These are phyloP conservation scores for Acanthamoeba sp. DNA, from an alignment of 208 protist genomes.

Conservation along the genomic window DNA sequence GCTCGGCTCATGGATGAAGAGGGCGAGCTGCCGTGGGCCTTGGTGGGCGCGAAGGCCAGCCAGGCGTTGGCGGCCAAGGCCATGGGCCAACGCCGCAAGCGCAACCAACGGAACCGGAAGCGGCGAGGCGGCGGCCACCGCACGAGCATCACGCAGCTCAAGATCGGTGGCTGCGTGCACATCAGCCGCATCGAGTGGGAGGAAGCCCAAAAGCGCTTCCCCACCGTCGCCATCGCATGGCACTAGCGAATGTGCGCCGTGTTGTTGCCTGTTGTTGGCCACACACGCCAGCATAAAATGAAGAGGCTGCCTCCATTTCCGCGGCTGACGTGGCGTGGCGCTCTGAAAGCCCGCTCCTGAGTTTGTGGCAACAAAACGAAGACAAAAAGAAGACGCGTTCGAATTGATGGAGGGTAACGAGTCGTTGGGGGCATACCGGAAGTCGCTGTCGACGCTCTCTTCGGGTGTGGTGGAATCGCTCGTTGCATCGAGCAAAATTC, in stretches of 20 bases:
- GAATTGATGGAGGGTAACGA: not conserved
- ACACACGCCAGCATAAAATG: no score
- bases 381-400: not conserved
- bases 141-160: slow-evolving; percentile 49
- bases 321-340: no score
- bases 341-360: no score
- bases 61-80: not conserved
- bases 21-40: slow-evolving; percentile 28
- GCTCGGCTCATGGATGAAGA: not conserved
- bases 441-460: not conserved
- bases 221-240: slow-evolving; percentile 17
- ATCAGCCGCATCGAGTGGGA: slow-evolving; percentile 43
- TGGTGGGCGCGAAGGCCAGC: not conserved
- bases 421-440: not conserved
- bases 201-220: not conserved
- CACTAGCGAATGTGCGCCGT: no score
- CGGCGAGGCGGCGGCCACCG: not conserved
- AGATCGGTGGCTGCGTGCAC: slow-evolving; percentile 13
- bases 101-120: not conserved
- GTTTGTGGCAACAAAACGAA: no score
- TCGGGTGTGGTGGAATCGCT: not conserved
- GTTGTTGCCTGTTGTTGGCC: no score
- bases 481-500: no score
- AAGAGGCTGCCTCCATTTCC: no score
- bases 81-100: not conserved